These are phyloP conservation scores for Botryotinia narcissicola DNA, from an alignment of 2,329 filamentous ascomycete species.

Conservation along the genomic window DNA sequence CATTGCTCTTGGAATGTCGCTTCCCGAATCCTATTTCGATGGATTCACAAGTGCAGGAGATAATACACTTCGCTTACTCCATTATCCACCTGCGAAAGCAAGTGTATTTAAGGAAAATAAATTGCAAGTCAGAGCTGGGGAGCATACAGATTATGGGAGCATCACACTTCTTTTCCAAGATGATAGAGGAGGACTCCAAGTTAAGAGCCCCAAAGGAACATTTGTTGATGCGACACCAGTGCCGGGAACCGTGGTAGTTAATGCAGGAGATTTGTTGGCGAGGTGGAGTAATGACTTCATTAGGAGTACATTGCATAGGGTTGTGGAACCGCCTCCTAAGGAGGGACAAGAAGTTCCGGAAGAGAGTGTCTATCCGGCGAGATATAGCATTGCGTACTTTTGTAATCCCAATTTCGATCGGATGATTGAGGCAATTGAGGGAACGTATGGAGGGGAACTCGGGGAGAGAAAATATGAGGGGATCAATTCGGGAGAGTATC, in stretches of 20 bases:
- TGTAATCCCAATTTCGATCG: slow-evolving; percentile 66
- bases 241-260: slow-evolving; percentile 77
- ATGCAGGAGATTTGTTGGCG: slow-evolving; percentile 82
- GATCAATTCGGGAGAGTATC: slow-evolving; percentile 77
- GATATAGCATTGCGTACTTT: slow-evolving; percentile 86
- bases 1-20: slow-evolving; percentile 76
- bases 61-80: slow-evolving; percentile 59
- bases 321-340: slow-evolving; percentile 73
- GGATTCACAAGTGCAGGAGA: slow-evolving; percentile 64
- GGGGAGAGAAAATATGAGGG: slow-evolving; percentile 74
- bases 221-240: slow-evolving; percentile 86
- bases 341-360: slow-evolving; percentile 21
- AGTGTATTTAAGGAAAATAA: slow-evolving; percentile 51
- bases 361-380: slow-evolving; percentile 61
- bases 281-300: slow-evolving; percentile 91
- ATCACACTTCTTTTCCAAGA: slow-evolving; percentile 56
- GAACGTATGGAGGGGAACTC: slow-evolving; percentile 56
- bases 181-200: slow-evolving; percentile 49
- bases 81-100: slow-evolving; percentile 53
- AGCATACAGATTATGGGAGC: slow-evolving; percentile 53
- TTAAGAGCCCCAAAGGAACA: slow-evolving; percentile 67
- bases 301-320: slow-evolving; percentile 84
- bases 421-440: slow-evolving; percentile 63
- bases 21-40: slow-evolving; percentile 74
- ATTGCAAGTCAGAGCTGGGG: slow-evolving; percentile 47